Evolutionary conservation across 2,329 filamentous ascomycete species (phyloP).

Genomic region (Lachnellula occidentalis): DNA sequence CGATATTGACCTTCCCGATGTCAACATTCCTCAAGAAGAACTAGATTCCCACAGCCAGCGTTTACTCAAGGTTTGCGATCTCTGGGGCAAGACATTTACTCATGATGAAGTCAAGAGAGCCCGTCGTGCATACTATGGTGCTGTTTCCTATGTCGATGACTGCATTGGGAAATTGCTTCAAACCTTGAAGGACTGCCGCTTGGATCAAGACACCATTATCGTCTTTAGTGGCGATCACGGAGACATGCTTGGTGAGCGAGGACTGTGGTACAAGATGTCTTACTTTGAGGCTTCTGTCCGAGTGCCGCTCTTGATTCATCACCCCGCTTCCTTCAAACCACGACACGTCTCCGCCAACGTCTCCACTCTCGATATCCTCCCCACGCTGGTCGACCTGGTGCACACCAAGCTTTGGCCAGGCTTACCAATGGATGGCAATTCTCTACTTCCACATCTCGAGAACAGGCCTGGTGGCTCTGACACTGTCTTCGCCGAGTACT

Average conservation of each 20-base stretch:
- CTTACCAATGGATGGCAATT: slow-evolving; percentile 81
- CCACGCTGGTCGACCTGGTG: slow-evolving; percentile 79
- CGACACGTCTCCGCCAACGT: slow-evolving; percentile 78
- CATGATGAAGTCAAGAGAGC: slow-evolving; percentile 83
- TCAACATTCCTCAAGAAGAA: slow-evolving; percentile 71
- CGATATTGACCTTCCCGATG: slow-evolving; percentile 77
- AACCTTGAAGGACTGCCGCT: slow-evolving; percentile 70
- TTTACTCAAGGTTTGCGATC: slow-evolving; percentile 77
- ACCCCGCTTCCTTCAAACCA: slow-evolving; percentile 68
- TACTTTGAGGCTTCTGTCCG: slow-evolving; percentile 91
- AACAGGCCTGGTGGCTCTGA: slow-evolving; percentile 62
- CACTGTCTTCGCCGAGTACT: slow-evolving; percentile 92
- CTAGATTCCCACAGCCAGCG: slow-evolving; percentile 85
- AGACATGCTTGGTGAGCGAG: slow-evolving; percentile 91
- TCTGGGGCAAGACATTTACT: slow-evolving; percentile 77
- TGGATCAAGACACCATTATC: slow-evolving; percentile 82
- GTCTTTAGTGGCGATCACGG: slow-evolving; percentile 93
- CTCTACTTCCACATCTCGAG: slow-evolving; percentile 72
- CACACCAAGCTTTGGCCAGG: slow-evolving; percentile 62
- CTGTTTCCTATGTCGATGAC: slow-evolving; percentile 90
- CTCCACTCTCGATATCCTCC: slow-evolving; percentile 84
- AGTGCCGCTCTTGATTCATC: slow-evolving; percentile 80
- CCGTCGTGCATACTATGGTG: slow-evolving; percentile 84
- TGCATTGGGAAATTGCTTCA: slow-evolving; percentile 79
- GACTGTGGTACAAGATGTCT: slow-evolving; percentile 96